Evolutionary conservation across 164 flowering plant genomes (phyloP).

Genomic region (Annona cherimola): DNA sequence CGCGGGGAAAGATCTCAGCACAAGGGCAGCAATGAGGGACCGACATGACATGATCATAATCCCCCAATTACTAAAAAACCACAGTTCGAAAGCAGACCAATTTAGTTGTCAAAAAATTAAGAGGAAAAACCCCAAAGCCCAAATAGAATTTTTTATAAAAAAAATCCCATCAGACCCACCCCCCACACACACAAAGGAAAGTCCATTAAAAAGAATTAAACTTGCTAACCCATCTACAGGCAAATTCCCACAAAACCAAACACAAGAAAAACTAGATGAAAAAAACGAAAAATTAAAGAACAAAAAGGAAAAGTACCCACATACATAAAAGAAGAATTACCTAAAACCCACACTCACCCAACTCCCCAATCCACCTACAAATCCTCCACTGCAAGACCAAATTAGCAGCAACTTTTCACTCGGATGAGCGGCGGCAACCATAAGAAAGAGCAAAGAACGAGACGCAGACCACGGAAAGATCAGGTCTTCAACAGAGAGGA

Average conservation of each 20-base stretch:
- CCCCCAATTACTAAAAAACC: neutral
- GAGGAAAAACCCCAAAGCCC: neutral
- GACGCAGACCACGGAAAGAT: slow-evolving; percentile 11
- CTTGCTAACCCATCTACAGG: neutral
- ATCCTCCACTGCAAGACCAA: slow-evolving; percentile 25
- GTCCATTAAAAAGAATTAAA: neutral
- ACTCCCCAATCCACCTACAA: slow-evolving; percentile 25
- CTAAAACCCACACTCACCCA: slow-evolving; percentile 63
- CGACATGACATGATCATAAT: too few relatives aligned
- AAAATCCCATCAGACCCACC: neutral
- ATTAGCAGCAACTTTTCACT: neutral
- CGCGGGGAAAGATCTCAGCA: too few relatives aligned
- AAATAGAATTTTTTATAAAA: too few relatives aligned
- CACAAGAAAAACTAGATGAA: too few relatives aligned
- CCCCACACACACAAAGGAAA: neutral
- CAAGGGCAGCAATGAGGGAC: too few relatives aligned
- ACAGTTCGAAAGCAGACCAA: neutral
- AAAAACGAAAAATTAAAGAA: too few relatives aligned
- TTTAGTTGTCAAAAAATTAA: neutral
- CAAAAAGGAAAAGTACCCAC: slow-evolving; percentile 7
- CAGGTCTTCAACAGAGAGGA: neutral
- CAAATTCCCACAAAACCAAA: neutral
- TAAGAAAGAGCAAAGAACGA: slow-evolving; percentile 21
- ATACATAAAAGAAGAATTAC: slow-evolving; percentile 23
- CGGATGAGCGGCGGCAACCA: neutral